These are phyloP conservation scores for Lomentospora prolificans DNA, from an alignment of 2,329 filamentous ascomycete genomes.

Conservation along the genomic window DNA sequence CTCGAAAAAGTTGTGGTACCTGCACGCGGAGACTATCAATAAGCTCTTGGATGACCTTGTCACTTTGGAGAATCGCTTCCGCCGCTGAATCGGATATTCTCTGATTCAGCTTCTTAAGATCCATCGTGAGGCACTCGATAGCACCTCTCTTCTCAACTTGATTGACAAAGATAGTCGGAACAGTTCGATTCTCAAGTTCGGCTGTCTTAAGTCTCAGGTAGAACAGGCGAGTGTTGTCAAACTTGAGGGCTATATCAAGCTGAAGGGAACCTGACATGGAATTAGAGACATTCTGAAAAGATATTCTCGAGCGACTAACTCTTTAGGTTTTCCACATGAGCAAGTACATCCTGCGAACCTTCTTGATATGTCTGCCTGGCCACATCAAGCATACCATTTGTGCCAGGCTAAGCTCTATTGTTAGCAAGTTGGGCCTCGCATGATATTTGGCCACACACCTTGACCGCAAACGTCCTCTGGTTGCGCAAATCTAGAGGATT, in stretches of 20 bases:
- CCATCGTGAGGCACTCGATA: conserved; percentile 80
- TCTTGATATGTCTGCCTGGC: conserved; percentile 86
- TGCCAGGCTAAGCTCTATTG: conserved; percentile 46
- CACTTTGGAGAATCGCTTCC: conserved; percentile 75
- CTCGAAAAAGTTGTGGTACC: conserved; percentile 65
- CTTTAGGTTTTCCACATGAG: conserved; percentile 58
- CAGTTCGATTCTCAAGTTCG: conserved; percentile 48
- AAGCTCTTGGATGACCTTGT: conserved; percentile 63
- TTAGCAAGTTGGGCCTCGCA: conserved; percentile 18
- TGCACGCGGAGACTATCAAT: conserved; percentile 62
- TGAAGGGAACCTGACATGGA: conserved; percentile 39
- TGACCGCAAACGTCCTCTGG: conserved; percentile 83
- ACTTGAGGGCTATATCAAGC: conserved; percentile 59
- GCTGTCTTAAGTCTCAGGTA: conserved; percentile 57
- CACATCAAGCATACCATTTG: conserved; percentile 80
- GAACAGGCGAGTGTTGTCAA: conserved; percentile 68
- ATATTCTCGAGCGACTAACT: conserved; percentile 32
- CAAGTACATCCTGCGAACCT: conserved; percentile 65
- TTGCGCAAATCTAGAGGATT: conserved; percentile 79
- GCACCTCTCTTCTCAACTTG: conserved; percentile 59
- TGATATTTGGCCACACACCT: conserved; percentile 31
- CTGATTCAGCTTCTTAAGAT: conserved; percentile 70
- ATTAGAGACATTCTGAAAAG: too few relatives aligned
- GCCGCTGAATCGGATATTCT: conserved; percentile 72
- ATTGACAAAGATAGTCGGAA: conserved; percentile 72